Conservation (phyloP, 169 alveolate species). For the Eimeria maxima region DNA sequence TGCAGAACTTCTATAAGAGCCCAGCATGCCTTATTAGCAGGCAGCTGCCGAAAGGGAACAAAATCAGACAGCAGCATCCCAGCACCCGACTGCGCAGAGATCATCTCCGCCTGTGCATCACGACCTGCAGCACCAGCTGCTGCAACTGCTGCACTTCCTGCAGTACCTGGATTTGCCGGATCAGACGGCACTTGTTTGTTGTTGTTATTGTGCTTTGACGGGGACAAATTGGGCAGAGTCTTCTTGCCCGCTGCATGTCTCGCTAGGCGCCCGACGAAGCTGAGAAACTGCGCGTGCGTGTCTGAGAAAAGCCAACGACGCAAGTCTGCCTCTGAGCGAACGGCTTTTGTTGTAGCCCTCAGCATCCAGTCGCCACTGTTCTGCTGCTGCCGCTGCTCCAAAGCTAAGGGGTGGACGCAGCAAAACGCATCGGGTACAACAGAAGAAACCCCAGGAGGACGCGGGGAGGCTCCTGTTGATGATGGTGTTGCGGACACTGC, state of each 20-base stretch:
- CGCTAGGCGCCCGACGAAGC: slow-evolving; percentile 46
- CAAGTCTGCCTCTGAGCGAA: slow-evolving; percentile 14
- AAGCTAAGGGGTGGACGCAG: slow-evolving; percentile 47
- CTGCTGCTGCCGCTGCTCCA: slow-evolving; percentile 66
- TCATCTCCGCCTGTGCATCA: not conserved
- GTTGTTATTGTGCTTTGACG: not conserved
- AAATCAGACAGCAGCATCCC: not conserved
- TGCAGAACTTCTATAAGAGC: slow-evolving; percentile 37
- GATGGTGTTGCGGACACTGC: not conserved
- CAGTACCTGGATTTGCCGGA: not conserved
- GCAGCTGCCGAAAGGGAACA: not conserved
- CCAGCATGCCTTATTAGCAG: slow-evolving; percentile 16
- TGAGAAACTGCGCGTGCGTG: slow-evolving; percentile 22
- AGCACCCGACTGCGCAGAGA: not conserved
- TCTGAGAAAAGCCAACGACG: slow-evolving; percentile 42
- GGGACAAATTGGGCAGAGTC: not conserved
- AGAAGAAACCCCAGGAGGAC: not conserved
- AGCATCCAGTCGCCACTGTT: slow-evolving; percentile 47
- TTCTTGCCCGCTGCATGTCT: slow-evolving; percentile 57
- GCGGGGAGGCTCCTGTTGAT: not conserved
- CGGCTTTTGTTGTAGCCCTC: slow-evolving; percentile 26
- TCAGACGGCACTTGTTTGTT: not conserved
- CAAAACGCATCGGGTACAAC: slow-evolving; percentile 40
- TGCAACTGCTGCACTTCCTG: not conserved
- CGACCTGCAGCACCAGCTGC: not conserved